Conservation (phyloP, 108 stramenopile species). For the Cyclotella atomus region DNA sequence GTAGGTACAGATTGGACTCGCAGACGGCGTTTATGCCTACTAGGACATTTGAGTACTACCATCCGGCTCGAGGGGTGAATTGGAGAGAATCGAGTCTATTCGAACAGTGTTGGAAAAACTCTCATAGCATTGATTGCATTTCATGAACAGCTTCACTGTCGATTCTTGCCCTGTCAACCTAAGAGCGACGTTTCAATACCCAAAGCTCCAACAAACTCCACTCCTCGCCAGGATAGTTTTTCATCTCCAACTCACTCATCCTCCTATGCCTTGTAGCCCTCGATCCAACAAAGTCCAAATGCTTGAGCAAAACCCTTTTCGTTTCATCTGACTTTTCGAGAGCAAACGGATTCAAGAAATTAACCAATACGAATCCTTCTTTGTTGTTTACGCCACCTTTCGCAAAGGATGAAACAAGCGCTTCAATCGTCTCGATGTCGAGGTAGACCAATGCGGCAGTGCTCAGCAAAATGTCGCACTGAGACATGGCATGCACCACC, state of each 20-base stretch:
- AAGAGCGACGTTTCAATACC: slow-evolving; percentile 42
- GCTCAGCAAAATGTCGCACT: slow-evolving; percentile 38
- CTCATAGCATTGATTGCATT: no score
- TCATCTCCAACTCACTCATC: slow-evolving; percentile 46
- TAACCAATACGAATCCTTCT: slow-evolving; percentile 46
- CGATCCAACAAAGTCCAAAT: slow-evolving; percentile 53
- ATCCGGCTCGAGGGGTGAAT: no score
- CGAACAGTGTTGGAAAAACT: no score
- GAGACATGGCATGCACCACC: slow-evolving; percentile 24
- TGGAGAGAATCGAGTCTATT: no score
- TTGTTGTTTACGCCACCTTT: not conserved
- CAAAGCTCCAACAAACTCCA: slow-evolving; percentile 56
- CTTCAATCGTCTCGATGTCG: slow-evolving; percentile 42
- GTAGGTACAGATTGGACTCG: no score
- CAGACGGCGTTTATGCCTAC: no score
- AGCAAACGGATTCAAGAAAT: slow-evolving; percentile 56
- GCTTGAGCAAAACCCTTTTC: slow-evolving; percentile 44
- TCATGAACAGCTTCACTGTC: no score
- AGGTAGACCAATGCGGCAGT: slow-evolving; percentile 48
- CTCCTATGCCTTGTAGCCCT: slow-evolving; percentile 51
- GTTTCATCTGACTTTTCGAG: slow-evolving; percentile 57
- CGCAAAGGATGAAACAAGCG: slow-evolving; percentile 32
- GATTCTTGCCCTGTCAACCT: no score
- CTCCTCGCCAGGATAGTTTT: slow-evolving; percentile 55
- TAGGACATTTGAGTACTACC: no score